phyloP scores from a whole-genome alignment of 768 basidiomycete species.

The Boletus fagicola region DNA sequence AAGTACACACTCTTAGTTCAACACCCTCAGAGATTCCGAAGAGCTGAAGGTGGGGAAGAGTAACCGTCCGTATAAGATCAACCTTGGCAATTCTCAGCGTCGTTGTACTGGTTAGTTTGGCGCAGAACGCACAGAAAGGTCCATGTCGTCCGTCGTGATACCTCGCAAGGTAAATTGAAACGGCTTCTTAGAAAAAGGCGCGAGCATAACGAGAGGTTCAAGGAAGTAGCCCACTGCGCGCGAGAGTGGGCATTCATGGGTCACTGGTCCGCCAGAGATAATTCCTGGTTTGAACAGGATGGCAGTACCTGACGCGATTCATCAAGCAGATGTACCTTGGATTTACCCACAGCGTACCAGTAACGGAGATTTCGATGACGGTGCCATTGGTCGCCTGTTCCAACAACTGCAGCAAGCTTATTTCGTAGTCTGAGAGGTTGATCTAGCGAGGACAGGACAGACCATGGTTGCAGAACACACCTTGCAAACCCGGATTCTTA shows the following conservation, averaged over 20 bases:
- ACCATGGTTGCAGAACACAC: conserved; percentile 39
- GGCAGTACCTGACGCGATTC: conserved; percentile 67
- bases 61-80: conserved; percentile 86
- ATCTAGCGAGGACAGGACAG: not conserved
- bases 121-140: conserved; percentile 69
- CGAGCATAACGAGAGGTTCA: conserved; percentile 86
- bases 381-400: conserved; percentile 95
- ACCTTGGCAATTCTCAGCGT: conserved; percentile 46
- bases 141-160: conserved; percentile 89
- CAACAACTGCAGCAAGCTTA: conserved; percentile 80
- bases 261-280: conserved; percentile 75
- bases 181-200: conserved; percentile 89
- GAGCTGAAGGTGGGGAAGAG: conserved; percentile 83
- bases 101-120: conserved; percentile 12
- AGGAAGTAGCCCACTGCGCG: conserved; percentile 93
- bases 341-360: conserved; percentile 52
- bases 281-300: conserved; percentile 91
- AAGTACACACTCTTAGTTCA: conserved; percentile 68
- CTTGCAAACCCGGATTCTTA: conserved; percentile 93
- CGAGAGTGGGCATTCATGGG: conserved; percentile 86
- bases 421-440: conserved; percentile 75
- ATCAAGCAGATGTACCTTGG: not conserved
- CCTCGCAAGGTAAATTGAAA: conserved; percentile 80
- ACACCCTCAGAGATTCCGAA: conserved; percentile 90
- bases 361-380: conserved; percentile 92